Conservation (phyloP, 108 stramenopile species). For the Mediolabrus comicus region DNA sequence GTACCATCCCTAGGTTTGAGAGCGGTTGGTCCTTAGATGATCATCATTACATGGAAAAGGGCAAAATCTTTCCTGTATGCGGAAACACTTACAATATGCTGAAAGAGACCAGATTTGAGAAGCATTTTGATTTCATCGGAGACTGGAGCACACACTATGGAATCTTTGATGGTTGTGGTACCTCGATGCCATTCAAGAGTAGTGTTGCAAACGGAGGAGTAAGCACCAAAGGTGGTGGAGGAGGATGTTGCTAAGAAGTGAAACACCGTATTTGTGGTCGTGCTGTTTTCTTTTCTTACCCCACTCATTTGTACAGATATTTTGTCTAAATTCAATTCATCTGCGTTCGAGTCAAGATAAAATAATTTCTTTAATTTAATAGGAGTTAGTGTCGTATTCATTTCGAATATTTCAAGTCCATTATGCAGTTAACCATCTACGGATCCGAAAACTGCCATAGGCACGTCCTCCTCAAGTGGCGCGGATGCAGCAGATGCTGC, state of each 20-base stretch:
- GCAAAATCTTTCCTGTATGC: slow-evolving; percentile 91
- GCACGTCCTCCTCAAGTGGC: no score
- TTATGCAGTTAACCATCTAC: no score
- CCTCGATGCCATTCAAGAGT: slow-evolving; percentile 46
- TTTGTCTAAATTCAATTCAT: no score
- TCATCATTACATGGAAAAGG: slow-evolving; percentile 89
- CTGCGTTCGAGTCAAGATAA: no score
- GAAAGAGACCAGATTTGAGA: slow-evolving; percentile 70
- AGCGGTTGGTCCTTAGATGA: slow-evolving; percentile 90
- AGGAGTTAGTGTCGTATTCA: no score
- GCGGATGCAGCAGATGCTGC: no score
- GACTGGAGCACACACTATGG: slow-evolving; percentile 87
- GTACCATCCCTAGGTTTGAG: slow-evolving; percentile 82
- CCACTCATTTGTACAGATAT: no score
- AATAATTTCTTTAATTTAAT: no score
- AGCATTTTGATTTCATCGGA: slow-evolving; percentile 90
- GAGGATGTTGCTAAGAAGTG: slow-evolving; percentile 12
- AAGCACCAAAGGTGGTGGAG: slow-evolving; percentile 23
- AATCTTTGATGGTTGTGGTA: slow-evolving; percentile 90
- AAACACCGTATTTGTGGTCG: no score
- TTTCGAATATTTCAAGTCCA: no score
- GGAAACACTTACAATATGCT: slow-evolving; percentile 96
- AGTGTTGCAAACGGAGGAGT: slow-evolving; percentile 3
- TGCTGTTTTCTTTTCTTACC: no score
- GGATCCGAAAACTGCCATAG: no score